Conservation (phyloP, 2,329 filamentous ascomycete genomes). For the Fonsecaea nubica region DNA sequence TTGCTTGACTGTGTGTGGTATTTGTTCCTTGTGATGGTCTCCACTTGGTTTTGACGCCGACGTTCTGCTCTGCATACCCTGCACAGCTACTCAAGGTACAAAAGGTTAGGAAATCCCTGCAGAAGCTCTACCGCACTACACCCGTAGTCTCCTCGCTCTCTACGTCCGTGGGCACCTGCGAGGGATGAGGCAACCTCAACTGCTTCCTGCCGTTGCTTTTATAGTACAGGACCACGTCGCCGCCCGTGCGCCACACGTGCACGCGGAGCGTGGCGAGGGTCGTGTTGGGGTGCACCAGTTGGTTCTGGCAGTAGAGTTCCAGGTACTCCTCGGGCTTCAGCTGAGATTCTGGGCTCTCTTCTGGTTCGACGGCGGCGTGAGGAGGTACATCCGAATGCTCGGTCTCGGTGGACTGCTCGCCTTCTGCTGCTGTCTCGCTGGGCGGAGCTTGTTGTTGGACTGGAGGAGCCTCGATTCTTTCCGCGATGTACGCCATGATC, state of each 20-base stretch:
- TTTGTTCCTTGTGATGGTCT: too few relatives aligned
- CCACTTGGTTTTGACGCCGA: too few relatives aligned
- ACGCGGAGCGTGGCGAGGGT: conserved; percentile 91
- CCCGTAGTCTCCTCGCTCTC: conserved; percentile 37
- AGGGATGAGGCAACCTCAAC: conserved; percentile 43
- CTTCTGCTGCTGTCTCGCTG: neutral
- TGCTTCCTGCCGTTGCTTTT: conserved; percentile 84
- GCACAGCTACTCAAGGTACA: too few relatives aligned
- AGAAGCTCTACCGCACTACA: conserved; percentile 28
- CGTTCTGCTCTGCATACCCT: too few relatives aligned
- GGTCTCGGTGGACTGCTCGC: conserved; percentile 1
- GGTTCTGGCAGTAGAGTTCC: conserved; percentile 88
- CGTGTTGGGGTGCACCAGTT: conserved; percentile 75
- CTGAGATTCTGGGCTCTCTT: conserved; percentile 42
- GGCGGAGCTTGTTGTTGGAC: conserved; percentile 22
- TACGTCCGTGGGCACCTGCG: conserved; percentile 35
- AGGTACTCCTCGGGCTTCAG: conserved; percentile 89
- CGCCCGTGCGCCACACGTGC: conserved; percentile 94
- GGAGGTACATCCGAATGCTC: neutral
- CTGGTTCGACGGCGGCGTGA: neutral
- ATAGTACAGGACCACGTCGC: conserved; percentile 89
- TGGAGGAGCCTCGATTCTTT: conserved; percentile 76
- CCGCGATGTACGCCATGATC: conserved; percentile 88
- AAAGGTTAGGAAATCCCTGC: too few relatives aligned
- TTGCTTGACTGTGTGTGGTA: too few relatives aligned